Evolutionary conservation across 441 rosid genomes (phyloP).

Genomic region (Gossypium laxum): DNA sequence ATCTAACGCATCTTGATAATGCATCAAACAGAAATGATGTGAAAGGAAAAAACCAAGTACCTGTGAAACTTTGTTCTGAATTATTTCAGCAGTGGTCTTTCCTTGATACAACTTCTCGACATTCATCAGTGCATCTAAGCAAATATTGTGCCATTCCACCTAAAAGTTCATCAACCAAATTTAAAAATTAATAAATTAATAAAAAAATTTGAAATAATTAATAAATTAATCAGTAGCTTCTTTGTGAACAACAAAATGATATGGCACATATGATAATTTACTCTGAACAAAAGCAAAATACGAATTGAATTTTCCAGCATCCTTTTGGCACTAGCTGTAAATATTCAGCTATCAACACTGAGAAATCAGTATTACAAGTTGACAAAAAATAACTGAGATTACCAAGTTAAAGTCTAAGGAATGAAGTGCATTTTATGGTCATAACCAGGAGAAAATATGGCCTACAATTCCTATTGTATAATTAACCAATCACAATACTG

Average conservation of each 20-base stretch:
- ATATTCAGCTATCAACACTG: background rate
- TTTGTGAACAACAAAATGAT: background rate
- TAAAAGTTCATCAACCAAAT: slow-evolving; percentile 25
- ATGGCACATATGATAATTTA: background rate
- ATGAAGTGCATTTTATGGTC: background rate
- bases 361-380: background rate
- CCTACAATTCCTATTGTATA: background rate
- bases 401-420: background rate
- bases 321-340: background rate
- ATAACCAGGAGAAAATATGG: background rate
- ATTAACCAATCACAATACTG: background rate
- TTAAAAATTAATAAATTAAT: background rate
- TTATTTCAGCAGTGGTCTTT: slow-evolving; percentile 56
- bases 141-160: slow-evolving; percentile 82
- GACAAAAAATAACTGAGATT: background rate
- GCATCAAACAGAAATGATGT: background rate
- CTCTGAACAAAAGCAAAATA: background rate
- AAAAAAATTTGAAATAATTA: background rate
- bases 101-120: slow-evolving; percentile 60
- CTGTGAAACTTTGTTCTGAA: slow-evolving; percentile 68
- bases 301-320: background rate
- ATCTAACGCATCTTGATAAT: slow-evolving; percentile 11
- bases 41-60: slow-evolving; percentile 31
- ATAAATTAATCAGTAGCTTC: background rate
- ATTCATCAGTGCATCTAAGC: slow-evolving; percentile 57